phyloP scores from a whole-genome alignment of 2,329 filamentous ascomycete species.

The Dichotomopilus funicola region DNA sequence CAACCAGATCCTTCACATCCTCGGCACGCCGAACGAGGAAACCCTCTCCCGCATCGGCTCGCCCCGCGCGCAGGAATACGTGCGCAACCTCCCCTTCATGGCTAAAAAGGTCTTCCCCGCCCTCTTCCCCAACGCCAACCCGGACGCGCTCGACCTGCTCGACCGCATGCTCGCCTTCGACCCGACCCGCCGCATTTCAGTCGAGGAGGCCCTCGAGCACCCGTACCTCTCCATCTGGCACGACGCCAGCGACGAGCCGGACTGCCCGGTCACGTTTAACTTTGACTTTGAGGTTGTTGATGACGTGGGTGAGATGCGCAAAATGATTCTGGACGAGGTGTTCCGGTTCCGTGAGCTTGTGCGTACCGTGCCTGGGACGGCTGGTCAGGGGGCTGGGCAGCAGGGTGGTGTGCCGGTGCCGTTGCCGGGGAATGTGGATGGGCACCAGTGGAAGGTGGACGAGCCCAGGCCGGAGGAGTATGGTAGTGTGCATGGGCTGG shows the following conservation, averaged over 20 bases:
- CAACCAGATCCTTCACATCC: slow-evolving; percentile 97
- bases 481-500: slow-evolving; percentile 43
- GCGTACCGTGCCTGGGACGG: slow-evolving; percentile 42
- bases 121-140: slow-evolving; percentile 91
- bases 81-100: slow-evolving; percentile 93
- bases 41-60: slow-evolving; percentile 91
- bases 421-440: slow-evolving; percentile 39
- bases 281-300: slow-evolving; percentile 98
- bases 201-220: slow-evolving; percentile 93
- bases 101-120: slow-evolving; percentile 82
- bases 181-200: slow-evolving; percentile 83
- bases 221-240: slow-evolving; percentile 98
- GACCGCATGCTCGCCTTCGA: slow-evolving; percentile 98
- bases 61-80: slow-evolving; percentile 93
- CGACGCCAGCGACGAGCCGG: slow-evolving; percentile 90
- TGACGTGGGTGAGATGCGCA: slow-evolving; percentile 89
- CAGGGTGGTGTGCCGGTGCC: slow-evolving; percentile 39
- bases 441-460: slow-evolving; percentile 50
- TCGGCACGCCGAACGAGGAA: slow-evolving; percentile 93
- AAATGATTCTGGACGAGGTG: slow-evolving; percentile 96
- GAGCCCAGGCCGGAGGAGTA: slow-evolving; percentile 57
- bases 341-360: slow-evolving; percentile 67
- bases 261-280: slow-evolving; percentile 90
- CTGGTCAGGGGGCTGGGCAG: slow-evolving; percentile 25
- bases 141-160: slow-evolving; percentile 87